phyloP scores from a whole-genome alignment of 176 grass and related monocot genomes.

The Paspalum vaginatum region DNA sequence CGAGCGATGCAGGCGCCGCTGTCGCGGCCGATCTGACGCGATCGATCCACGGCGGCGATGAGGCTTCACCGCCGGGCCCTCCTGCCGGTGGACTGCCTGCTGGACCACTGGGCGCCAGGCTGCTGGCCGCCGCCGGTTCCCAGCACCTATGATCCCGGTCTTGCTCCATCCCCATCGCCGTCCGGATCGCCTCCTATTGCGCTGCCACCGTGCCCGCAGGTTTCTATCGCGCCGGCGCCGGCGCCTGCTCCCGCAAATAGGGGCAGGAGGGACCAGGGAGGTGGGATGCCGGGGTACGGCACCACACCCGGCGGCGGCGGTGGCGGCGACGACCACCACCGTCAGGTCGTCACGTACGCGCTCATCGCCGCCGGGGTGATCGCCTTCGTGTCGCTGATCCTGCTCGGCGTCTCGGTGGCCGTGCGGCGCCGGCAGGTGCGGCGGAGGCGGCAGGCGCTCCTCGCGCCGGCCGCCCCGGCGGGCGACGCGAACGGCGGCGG shows the following conservation, averaged over 20 bases:
- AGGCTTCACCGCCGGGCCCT: constrained; percentile 30
- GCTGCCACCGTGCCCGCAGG: not conserved
- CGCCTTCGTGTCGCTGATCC: constrained; percentile 46
- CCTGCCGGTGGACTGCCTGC: not conserved
- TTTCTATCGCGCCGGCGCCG: not conserved
- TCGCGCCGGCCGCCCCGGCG: not conserved
- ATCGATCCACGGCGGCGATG: constrained; percentile 16
- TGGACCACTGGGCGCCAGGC: not conserved
- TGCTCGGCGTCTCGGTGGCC: constrained; percentile 45
- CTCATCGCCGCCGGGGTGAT: constrained; percentile 34
- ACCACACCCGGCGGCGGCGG: not conserved
- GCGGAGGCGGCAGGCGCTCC: constrained; percentile 25
- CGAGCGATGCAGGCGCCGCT: constrained; percentile 29
- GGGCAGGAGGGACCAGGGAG: constrained; percentile 49
- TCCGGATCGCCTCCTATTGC: fast-evolving
- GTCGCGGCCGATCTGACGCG: constrained; percentile 26
- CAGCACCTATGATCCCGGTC: not conserved
- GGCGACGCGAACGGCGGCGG: not conserved
- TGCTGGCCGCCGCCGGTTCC: not conserved
- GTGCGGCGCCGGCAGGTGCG: constrained; percentile 38
- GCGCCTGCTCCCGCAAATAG: not conserved
- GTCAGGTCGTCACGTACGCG: not conserved
- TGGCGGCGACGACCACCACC: not conserved
- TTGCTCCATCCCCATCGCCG: not conserved
- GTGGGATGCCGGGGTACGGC: not conserved